Base-by-base conservation (phyloP, 1,139 yeast genomes). In the Scheffersomyces quercinus region DNA sequence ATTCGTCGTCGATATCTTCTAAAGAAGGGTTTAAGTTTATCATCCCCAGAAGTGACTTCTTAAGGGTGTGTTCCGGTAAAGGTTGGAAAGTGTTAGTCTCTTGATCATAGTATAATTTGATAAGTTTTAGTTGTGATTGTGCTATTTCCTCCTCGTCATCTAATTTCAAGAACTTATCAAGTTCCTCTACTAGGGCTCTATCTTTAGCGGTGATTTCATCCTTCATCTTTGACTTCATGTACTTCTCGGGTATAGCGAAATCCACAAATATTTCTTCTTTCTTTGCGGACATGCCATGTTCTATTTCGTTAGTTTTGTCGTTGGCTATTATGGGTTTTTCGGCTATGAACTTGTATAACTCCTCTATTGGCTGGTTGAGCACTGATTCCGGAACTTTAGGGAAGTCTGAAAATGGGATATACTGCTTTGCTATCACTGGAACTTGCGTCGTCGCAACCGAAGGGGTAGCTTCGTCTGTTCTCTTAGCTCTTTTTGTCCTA, bases 31-130 rank as follows among this genome's bases (percentile, higher is more conserved):
- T 72, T 44, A 70, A 51, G 39, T 66, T 66, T 28, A 69, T 61
- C 69, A 71, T 67, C 5, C 77, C 77, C 42, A 75, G 68, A 34
- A 73, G 54, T 3, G 77, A 63, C 44, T 63, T 67, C 44, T 69
- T 70, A 37, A 73, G 58, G 1, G 75, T 65, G 46, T 74, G 79
- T 43, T 66, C 73, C 5, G 70, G 68, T 36, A 57, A 40, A 11
- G 65, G 59, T 56, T 59, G 59, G 48, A 53, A 58, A 48, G 60
- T 51, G 40, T 60, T 54, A 8, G 67, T 53, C 35, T 63, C 67
- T 45, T 61, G 62, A 40, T 62, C 68, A 37, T 62, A 63, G 44
- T 63, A 65, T 36, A 64, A 46, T 44, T 61, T 64, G 37, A 65
- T 54, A 38, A 65, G 49, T 30, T 59, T 65, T n/a, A 58, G 47